Base-by-base conservation (phyloP, 352 stramenopile species). In the Elongisporangium prolatum region DNA sequence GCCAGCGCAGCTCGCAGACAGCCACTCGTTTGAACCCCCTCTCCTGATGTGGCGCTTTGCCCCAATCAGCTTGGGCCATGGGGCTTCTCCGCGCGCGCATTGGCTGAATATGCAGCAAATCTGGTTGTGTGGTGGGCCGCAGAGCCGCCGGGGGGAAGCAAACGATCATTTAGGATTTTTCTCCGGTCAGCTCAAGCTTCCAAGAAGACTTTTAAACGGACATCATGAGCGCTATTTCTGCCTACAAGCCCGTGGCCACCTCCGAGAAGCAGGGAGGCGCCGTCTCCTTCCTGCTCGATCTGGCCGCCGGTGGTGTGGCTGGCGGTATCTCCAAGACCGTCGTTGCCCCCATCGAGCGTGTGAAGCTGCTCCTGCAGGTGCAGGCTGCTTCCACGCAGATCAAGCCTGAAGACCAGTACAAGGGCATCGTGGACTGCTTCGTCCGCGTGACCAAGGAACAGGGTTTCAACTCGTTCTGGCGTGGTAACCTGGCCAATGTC, bases 331-430 rank as follows among this genome's bases (percentile, higher is more conserved):
- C 88, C 57, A 97, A 97, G 85, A 97, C 90, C 48, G 80, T 85
- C 28, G 86, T 97, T 38, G 90, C 88, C 50, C 88, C 88, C 56
- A 94, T 97, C 52, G 88, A 97, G 71, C 86, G 90, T 69, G 87
- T 97, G 21, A 97, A 97, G 81, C 84, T 97, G 52, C 76, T 97
- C 7, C 80, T 97, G 55, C 90, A 97, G 77, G 87, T 96, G 58
- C 90, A 97, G 74, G 82, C 86, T 24, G 88, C 84, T 3, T 95
- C 87, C 69, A 83, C 86, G 57, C 84, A 96, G 73, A 96, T 97
- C 71, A 95, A 94, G 81, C 77, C 83, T 5, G 84, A 96, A 70
- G 80, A 95, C 77, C 89, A 93, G 71, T 97, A 97, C 84, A 96
- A 95, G 74, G 87, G 88, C 64, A 90, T 95, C 57, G 69, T 93